A percentile compares a stretch with the other conserved stretches of the same genome.
Conservation (phyloP, 768 basidiomycete species). For the Boletus rufocinnamomeus region DNA sequence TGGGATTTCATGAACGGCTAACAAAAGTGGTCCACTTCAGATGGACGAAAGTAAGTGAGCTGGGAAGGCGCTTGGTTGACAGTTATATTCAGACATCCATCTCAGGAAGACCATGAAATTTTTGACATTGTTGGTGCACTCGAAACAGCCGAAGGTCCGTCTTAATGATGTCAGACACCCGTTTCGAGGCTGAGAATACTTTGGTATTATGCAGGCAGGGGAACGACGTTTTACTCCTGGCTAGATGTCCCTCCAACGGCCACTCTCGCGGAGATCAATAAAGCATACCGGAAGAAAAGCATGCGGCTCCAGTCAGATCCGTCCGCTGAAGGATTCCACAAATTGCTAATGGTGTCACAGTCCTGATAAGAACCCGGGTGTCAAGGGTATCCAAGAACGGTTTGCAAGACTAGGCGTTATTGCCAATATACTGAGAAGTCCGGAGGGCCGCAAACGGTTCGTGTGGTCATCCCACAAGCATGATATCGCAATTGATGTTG, state of each 20-base stretch:
- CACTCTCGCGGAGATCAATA: conserved; percentile 72
- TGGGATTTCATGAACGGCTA: not conserved
- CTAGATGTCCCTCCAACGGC: conserved; percentile 79
- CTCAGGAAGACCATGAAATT: conserved; percentile 91
- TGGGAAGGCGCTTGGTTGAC: not conserved
- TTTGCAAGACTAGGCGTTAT: conserved; percentile 93
- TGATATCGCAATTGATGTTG: conserved; percentile 4
- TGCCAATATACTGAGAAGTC: conserved; percentile 73
- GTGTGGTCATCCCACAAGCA: conserved; percentile 27
- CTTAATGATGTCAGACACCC: not conserved
- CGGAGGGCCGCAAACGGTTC: conserved; percentile 75
- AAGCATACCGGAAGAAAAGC: conserved; percentile 91
- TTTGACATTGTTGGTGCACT: conserved; percentile 89
- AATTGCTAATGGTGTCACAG: conserved; percentile 41
- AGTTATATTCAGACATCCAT: conserved; percentile 5
- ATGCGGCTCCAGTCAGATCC: conserved; percentile 82
- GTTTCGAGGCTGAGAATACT: conserved; percentile 5
- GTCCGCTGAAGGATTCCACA: not conserved
- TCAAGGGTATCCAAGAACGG: conserved; percentile 80
- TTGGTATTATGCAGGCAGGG: conserved; percentile 56
- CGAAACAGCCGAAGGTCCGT: conserved; percentile 74
- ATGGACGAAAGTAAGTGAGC: conserved; percentile 65
- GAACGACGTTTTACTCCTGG: conserved; percentile 96
- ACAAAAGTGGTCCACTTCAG: conserved; percentile 36
- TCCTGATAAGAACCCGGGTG: conserved; percentile 93